These are phyloP conservation scores for Trichoderma sp. DNA, from an alignment of 2,329 filamentous ascomycete genomes.

Conservation along the genomic window DNA sequence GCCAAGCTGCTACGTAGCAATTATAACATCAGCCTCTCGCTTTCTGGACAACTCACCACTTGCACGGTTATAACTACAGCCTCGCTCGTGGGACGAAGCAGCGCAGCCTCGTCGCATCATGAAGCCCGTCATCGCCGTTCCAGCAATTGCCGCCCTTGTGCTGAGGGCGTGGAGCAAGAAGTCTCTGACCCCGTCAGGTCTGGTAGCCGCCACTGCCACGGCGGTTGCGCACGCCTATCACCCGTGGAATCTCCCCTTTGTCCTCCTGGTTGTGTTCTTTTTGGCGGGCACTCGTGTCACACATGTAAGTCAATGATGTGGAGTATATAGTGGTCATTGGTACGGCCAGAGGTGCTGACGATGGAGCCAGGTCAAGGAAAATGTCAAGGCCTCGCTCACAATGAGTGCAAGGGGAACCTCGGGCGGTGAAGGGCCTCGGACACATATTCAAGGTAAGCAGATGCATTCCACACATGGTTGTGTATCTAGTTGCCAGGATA, in stretches of 20 bases:
- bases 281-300: slow-evolving; percentile 79
- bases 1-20: not conserved
- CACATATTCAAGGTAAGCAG: slow-evolving; percentile 68
- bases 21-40: not conserved
- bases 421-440: slow-evolving; percentile 79
- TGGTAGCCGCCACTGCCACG: slow-evolving; percentile 68
- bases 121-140: slow-evolving; percentile 56
- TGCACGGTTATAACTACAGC: not conserved
- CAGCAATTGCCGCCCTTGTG: slow-evolving; percentile 58
- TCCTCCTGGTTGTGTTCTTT: slow-evolving; percentile 80
- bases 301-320: slow-evolving; percentile 52
- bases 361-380: slow-evolving; percentile 69
- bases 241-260: slow-evolving; percentile 90
- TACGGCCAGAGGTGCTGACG: slow-evolving; percentile 21
- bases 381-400: slow-evolving; percentile 78
- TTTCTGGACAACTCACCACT: not conserved
- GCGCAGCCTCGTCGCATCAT: slow-evolving; percentile 36
- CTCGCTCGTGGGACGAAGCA: not conserved
- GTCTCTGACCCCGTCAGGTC: slow-evolving; percentile 74
- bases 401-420: slow-evolving; percentile 68
- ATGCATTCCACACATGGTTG: no score
- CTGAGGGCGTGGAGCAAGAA: slow-evolving; percentile 68
- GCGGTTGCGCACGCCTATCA: slow-evolving; percentile 82
- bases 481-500: not conserved
- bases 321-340: not conserved